Conservation (phyloP, 345 rosid genomes). For the Aegle marmelos region DNA sequence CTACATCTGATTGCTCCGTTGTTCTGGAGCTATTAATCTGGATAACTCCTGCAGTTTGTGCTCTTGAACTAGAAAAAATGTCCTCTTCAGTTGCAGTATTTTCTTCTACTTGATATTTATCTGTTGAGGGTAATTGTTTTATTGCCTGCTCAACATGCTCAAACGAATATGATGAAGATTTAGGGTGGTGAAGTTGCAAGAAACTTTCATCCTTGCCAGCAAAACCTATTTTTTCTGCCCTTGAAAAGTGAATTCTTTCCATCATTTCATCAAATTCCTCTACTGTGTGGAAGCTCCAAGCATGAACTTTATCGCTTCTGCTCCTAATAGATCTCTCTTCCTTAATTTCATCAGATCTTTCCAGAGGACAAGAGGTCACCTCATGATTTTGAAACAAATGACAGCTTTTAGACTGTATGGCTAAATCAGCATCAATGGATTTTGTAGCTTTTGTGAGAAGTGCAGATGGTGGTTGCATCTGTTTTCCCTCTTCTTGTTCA, state of each 20-base stretch:
- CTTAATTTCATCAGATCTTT: conserved; percentile 2
- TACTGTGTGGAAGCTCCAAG: conserved; percentile 36
- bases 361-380: background rate
- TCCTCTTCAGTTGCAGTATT: background rate
- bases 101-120: conserved; percentile 10
- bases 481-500: conserved; percentile 9
- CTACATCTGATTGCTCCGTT: background rate
- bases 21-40: background rate
- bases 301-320: background rate
- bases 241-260: conserved; percentile 13
- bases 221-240: background rate
- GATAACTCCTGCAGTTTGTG: background rate
- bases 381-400: conserved; percentile 15
- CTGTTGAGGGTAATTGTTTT: background rate
- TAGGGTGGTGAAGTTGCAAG: background rate
- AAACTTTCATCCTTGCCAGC: background rate
- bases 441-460: background rate
- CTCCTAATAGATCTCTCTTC: background rate
- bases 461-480: background rate
- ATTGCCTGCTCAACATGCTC: background rate
- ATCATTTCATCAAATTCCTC: conserved; percentile 37
- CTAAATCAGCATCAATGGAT: conserved; percentile 10
- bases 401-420: conserved; percentile 27
- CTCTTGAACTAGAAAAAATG: background rate
- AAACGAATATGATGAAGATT: background rate